Evolutionary conservation across 768 basidiomycete genomes (phyloP), one percentile per base, ranked within the genome.

Genomic region (Suillus sp.): DNA sequence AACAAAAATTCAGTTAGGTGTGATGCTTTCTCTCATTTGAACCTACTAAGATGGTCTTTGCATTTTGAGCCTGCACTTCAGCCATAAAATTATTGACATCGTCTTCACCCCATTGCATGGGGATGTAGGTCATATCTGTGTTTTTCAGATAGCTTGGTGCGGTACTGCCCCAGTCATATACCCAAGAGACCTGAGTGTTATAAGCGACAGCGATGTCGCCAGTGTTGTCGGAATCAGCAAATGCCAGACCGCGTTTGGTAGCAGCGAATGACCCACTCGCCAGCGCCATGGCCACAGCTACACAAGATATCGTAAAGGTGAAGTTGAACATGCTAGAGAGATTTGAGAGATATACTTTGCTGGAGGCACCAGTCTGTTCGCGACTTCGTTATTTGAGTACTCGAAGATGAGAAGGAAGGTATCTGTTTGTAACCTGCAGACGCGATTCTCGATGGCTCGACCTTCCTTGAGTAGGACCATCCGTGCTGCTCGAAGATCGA

Each of bases 51-150:
- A 65, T 37, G 22, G 59, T 66, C 34, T 53, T 60, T 16, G 65
- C 48, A 10, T 59, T 42, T 38, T 60, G 53, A 25, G 77, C 72
- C 56, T 76, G 74, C 11, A 83, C 76, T 18, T 77, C 69, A 47
- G 76, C 72, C 1, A 75, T 71, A 47, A 84, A 78, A 13, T 69
- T 71, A 45, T 82, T 75, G 32, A 78, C 78, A 35, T 73, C 71
- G 4, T 68, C 78, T 25, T 77, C 76, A 3, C 83, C 82, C 82
- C 83, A 84, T 69, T 84, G 83, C 83, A 84, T 83, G 0, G 83
- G 83, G 35, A 84, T 72, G 60, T 81, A 84, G 20, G 78, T 75
- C 62, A 84, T 74, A 42, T 78, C 78, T 2, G 62, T 61, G 35
- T 77, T 72, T 1, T 75, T 79, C 34, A 84, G 68, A 66, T 81